Conservation (phyloP, 2,329 filamentous ascomycete species). For the Pyrenophora teres region DNA sequence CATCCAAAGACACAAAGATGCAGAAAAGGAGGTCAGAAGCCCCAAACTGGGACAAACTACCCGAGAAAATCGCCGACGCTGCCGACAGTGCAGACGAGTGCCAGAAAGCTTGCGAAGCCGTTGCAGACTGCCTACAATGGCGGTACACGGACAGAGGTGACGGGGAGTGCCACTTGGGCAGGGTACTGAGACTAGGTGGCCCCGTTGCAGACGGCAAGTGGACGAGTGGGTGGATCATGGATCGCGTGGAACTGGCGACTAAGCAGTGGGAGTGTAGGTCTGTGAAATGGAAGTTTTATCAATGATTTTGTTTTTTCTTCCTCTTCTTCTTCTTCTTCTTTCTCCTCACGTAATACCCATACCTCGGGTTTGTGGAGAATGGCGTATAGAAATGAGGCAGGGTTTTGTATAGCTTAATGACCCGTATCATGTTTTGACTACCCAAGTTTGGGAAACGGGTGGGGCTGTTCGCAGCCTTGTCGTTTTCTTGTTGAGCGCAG, state of each 20-base stretch:
- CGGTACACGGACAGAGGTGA: slow-evolving; percentile 31
- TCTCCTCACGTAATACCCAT: too few species aligned
- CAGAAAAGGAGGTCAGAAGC: slow-evolving; percentile 9
- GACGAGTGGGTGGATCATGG: slow-evolving; percentile 46
- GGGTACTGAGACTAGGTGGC: slow-evolving; percentile 36
- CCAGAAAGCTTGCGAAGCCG: slow-evolving; percentile 31
- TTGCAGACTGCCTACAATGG: slow-evolving; percentile 47
- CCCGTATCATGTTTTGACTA: too few species aligned
- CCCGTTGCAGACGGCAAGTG: slow-evolving; percentile 27
- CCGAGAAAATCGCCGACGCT: slow-evolving; percentile 27
- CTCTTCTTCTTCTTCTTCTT: too few species aligned
- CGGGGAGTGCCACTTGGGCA: slow-evolving; percentile 42
- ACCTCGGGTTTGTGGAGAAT: too few species aligned
- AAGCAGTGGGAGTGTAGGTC: slow-evolving; percentile 37
- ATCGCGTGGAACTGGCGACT: slow-evolving; percentile 28
- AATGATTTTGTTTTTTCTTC: neutral
- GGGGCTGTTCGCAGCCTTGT: too few species aligned
- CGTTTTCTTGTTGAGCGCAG: too few species aligned
- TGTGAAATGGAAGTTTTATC: slow-evolving; percentile 39
- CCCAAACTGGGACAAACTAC: slow-evolving; percentile 23
- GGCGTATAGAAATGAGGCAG: too few species aligned
- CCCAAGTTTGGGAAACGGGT: too few species aligned
- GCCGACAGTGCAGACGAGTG: slow-evolving; percentile 32
- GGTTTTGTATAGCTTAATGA: too few species aligned
- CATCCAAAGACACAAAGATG: neutral